Conservation (phyloP, 139 green algal species). For the Auxenochlorella pyrenoidosa region DNA sequence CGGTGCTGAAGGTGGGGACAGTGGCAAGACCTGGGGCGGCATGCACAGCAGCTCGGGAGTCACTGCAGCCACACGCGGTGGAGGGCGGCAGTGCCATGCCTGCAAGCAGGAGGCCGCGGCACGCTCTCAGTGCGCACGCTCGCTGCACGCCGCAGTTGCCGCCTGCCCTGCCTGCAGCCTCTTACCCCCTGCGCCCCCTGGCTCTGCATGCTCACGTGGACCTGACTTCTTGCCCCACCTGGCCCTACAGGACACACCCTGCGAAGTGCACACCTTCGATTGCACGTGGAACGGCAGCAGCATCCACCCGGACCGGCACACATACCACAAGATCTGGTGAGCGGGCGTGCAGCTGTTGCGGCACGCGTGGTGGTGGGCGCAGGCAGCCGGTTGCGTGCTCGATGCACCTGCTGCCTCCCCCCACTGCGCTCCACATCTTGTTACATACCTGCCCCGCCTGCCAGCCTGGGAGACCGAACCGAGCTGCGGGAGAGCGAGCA, state of each 20-base stretch:
- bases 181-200: neutral
- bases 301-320: neutral
- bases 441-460: neutral
- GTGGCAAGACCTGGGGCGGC: too few relatives aligned
- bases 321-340: conserved; percentile 12
- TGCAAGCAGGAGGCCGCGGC: neutral
- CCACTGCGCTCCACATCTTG: neutral
- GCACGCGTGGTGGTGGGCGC: too few relatives aligned
- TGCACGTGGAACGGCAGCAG: conserved; percentile 1
- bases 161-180: neutral
- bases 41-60: too few relatives aligned
- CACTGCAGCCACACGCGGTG: too few relatives aligned
- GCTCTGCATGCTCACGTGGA: neutral
- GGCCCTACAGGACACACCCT: neutral
- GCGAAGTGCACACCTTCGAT: conserved; percentile 15
- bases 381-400: neutral
- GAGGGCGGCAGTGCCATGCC: neutral
- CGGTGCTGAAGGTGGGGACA: neutral
- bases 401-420: neutral
- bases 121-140: neutral
- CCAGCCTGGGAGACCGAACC: neutral
- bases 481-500: neutral
- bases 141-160: neutral
- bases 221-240: neutral
- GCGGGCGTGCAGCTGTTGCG: neutral